These are phyloP conservation scores for Zygosaccharomyces sapae DNA, from an alignment of 1,139 yeast species.

Conservation along the genomic window DNA sequence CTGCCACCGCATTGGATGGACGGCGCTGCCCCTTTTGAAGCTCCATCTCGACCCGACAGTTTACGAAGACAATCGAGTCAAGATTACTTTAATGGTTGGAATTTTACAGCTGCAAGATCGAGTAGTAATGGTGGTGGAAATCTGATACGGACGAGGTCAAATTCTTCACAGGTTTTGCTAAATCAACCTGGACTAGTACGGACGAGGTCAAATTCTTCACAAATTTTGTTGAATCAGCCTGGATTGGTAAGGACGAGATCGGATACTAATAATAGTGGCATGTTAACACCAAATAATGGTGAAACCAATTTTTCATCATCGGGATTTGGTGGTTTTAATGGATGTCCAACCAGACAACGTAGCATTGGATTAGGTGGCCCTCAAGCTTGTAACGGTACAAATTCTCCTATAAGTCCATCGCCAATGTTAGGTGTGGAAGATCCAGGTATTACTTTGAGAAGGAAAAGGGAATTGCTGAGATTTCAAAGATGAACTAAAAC, in stretches of 20 bases:
- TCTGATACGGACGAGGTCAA: conserved; percentile 15
- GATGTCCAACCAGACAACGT: conserved; percentile 7
- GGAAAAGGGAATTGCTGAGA: conserved; percentile 15
- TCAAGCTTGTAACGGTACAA: conserved; percentile 1
- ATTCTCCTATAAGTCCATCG: conserved; percentile 8
- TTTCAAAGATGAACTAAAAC: conserved; percentile 9
- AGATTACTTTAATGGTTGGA: conserved; percentile 17
- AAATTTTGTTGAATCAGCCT: conserved; percentile 9
- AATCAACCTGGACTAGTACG: conserved; percentile 10
- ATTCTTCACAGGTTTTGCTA: conserved; percentile 14
- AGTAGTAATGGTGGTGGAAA: conserved; percentile 7
- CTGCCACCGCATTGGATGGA: conserved; percentile 20
- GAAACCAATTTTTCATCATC: conserved; percentile 11
- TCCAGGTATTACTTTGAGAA: conserved; percentile 10
- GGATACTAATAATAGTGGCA: conserved; percentile 19
- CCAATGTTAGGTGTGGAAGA: conserved; percentile 12
- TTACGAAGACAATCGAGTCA: conserved; percentile 5
- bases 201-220: conserved; percentile 17
- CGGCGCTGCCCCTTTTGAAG: conserved; percentile 9
- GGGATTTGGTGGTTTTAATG: conserved; percentile 7
- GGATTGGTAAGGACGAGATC: conserved; percentile 18
- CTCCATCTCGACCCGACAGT: conserved; percentile 12
- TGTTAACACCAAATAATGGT: conserved; percentile 22
- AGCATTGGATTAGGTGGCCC: conserved; percentile 5
- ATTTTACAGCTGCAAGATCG: conserved; percentile 6